Base-by-base conservation (phyloP, 2,329 filamentous ascomycete species). In the Fusarium subglutinans region DNA sequence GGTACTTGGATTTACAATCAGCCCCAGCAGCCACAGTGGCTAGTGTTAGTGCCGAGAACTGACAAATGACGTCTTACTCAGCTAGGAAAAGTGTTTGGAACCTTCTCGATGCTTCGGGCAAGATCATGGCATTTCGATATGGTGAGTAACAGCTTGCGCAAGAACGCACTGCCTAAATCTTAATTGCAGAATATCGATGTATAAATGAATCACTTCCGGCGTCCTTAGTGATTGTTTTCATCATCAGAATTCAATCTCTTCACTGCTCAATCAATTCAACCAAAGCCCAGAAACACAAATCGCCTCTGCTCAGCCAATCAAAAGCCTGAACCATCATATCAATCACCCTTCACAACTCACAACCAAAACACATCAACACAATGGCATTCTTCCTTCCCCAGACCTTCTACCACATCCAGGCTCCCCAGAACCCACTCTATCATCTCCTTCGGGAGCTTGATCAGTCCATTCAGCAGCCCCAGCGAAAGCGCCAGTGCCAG, bases 311-410 rank as follows among this genome's bases (percentile, higher is more conserved):
- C 37, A 66, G 15, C 61, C 50, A 66, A 55, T 55, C 60, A 33
- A 18, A 61, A 44, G 14, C 26, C 15, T 6, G 8, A 41, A 20
- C 17, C 20, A 47, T 30, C 2, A 35, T 41, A 38, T 28, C 40
- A 41, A n/a, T 3, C 5, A 47, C n/a, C 35, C 22, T 38, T 35
- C 8, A 57, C 26, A 40, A 14, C 6, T 35, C 30, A 51, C 30
- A 15, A 59, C 11, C 8, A 51, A 41, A 61, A 18, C 63, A 67
- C 22, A 61, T 8, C 3, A 53, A 26, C 28, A 67, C 22, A 67
- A 67, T 67, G 65, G 65, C 65, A 37, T 67, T 67, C 65, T 69
- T 69, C n/a, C 38, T 69, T 54, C 66, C 66, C 65, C 66, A 53
- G 22, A 69, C 66, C 2, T 51, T 55, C 44, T 69, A 53, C 58